Evolutionary conservation across 1,139 yeast genomes (phyloP), one percentile per base, ranked within the genome.

Genomic region (Taiozyma onychis): DNA sequence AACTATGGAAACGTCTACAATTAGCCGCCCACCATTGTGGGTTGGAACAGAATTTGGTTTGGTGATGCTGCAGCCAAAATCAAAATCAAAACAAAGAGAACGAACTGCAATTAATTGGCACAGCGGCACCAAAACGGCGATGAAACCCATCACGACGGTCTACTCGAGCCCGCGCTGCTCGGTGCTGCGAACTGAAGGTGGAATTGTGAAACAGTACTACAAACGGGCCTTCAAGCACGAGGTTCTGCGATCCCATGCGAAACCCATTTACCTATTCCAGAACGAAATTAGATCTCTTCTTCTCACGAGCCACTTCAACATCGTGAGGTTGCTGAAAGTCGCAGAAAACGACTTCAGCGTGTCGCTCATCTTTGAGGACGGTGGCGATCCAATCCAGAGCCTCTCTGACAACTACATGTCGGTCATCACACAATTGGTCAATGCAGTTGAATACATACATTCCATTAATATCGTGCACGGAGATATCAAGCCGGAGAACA

Each of bases 381-480:
- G 49, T 9, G 55, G 51, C 2, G 44, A 28, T 3, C 28, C 46
- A 1, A 18, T 34, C 4, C n/a, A 35, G 14, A 37, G 24, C 24
- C 21, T 37, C 24, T 30, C 43, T 13, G 27, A 34, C 21, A 21
- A 9, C 10, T 30, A 42, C 24, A 11, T 44, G 4, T 28, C 48
- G 0, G 39, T 18, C 24, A 24, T 48, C 13, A 30, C 84, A 60
- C 55, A 51, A 37, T 13, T 52, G 9, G 21, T 48, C 16, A 24
- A 27, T 8, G 55, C 47, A 2, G n/a, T 51, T 3, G 37, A 39
- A 9, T 35, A 46, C 22, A 18, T 54, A 8, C 57, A 54, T 28
- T 32, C 46, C 4, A 11, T 26, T 8, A 21, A 26, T 1, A 42
- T 53, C 2, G 34, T 48, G n/a, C 57, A 54, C 41, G 53, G 57